Conservation (phyloP, 1,284 basidiomycete species). For the Porodaedalea pini region DNA sequence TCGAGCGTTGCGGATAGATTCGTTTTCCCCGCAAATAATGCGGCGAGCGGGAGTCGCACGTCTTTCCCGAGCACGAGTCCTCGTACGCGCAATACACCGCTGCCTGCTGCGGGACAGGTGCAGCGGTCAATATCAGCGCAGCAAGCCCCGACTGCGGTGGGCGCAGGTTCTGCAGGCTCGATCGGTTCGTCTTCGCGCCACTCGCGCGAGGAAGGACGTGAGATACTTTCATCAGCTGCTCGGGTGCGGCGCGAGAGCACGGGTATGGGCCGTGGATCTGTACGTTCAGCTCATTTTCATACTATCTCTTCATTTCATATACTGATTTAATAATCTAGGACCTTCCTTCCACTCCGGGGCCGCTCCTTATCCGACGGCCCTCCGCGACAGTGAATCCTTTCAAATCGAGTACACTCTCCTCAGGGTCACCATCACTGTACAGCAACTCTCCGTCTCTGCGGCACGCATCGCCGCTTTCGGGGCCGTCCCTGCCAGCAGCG, state of each 20-base stretch:
- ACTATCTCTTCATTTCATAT: not conserved
- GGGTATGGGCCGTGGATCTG: conserved; percentile 34
- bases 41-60: conserved; percentile 11
- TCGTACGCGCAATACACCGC: conserved; percentile 34
- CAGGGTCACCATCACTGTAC: conserved; percentile 46
- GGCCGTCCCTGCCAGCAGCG: conserved; percentile 14
- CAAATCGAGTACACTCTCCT: conserved; percentile 65
- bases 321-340: conserved; percentile 23
- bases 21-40: conserved; percentile 38
- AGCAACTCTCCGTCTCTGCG: conserved; percentile 14
- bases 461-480: conserved; percentile 11
- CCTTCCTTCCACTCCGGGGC: conserved; percentile 39
- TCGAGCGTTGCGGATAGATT: conserved; percentile 52
- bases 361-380: conserved; percentile 51
- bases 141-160: conserved; percentile 17
- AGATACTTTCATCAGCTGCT: conserved; percentile 31
- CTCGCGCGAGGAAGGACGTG: conserved; percentile 38
- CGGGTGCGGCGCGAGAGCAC: conserved; percentile 43
- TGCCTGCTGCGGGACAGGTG: conserved; percentile 31
- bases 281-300: conserved; percentile 24
- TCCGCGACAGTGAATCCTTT: conserved; percentile 56
- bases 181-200: conserved; percentile 35
- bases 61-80: conserved; percentile 27
- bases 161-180: conserved; percentile 30
- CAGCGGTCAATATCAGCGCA: conserved; percentile 16